Base-by-base conservation (phyloP, 2,329 filamentous ascomycete species). In the Ceratocystis diversiconidia region DNA sequence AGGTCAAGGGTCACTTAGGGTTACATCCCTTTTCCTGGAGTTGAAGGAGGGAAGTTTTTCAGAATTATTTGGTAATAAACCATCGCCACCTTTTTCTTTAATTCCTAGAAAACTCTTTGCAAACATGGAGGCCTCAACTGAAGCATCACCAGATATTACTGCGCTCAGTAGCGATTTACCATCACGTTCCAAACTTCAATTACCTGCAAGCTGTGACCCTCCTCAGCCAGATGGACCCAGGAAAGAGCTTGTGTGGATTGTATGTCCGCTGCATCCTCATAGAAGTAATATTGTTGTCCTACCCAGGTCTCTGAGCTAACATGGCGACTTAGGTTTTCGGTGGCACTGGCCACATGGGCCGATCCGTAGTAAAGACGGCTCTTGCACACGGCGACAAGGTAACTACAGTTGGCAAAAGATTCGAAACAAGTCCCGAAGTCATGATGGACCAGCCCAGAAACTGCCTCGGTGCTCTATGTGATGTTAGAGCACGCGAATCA, bases 321-420 rank as follows among this genome's bases (percentile, higher is more conserved):
- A 3, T 36, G 5, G 28, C 36, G 3, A 6, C 43, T 22, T 68
- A 91, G 90, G 80, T 97, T 65, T 99, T 96, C 75, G 94, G 94
- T 61, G 92, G 90, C 61, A 96, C 92, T n/a, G 94, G 94, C 65
- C 94, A 99, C 72, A 95, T 97, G 81, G 94, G 94, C 67, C 87
- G 90, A 63, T 95, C 89, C 6, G 83, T 97, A 22, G 89, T 92
- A 67, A 92, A 94, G 72, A 85, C 83, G 65, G 90, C 89, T 17
- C 80, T 97, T 25, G 80, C 84, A 17, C 88, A 90, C 70, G 87
- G 88, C 70, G 94, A 99, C 73, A 81, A 86, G 62, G 92, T 96
- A 66, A 86, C 87, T 2, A 90, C 90, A 5, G 92, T 96, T 8
- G 94, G 94, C 7, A 86, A 90, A 69, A 86, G 86, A 15, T 85